Evolutionary conservation across 73 alveolate species (phyloP).

Genomic region (Paraurostyla sp.): DNA sequence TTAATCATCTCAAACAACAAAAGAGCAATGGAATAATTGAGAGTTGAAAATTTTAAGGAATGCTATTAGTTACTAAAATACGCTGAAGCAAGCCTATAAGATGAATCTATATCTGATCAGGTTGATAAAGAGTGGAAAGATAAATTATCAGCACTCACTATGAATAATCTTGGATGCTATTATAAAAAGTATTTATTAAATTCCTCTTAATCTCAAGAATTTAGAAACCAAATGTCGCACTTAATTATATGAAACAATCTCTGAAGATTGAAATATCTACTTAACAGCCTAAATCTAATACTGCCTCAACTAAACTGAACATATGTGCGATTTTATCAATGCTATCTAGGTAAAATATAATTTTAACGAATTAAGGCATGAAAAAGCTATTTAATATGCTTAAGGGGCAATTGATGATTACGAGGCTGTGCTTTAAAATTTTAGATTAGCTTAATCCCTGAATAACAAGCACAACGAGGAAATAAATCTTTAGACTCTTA

Average conservation of each 20-base stretch:
- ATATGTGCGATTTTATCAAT: conserved; percentile 77
- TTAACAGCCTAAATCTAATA: conserved; percentile 32
- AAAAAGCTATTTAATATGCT: conserved; percentile 56
- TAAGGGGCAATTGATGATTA: conserved; percentile 59
- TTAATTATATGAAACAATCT: conserved; percentile 59
- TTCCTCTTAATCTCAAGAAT: conserved; percentile 15
- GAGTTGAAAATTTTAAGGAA: conserved; percentile 28
- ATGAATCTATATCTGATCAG: neutral
- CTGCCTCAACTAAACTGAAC: conserved; percentile 76
- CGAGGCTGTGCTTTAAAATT: neutral
- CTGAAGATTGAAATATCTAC: conserved; percentile 12
- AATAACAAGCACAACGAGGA: no score
- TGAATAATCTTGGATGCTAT: conserved; percentile 80
- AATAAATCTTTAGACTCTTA: neutral
- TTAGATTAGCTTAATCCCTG: no score
- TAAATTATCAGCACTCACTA: conserved; percentile 62
- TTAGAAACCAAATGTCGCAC: conserved; percentile 71
- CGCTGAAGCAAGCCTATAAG: neutral
- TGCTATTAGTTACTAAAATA: neutral
- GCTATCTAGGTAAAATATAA: conserved; percentile 45
- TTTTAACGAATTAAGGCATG: conserved; percentile 29
- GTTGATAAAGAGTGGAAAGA: neutral
- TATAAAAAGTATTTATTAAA: conserved; percentile 69
- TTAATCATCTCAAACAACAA: neutral
- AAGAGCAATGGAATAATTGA: conserved; percentile 42